Conservation (phyloP, 345 rosid genomes). For the Euclidium syriacum region DNA sequence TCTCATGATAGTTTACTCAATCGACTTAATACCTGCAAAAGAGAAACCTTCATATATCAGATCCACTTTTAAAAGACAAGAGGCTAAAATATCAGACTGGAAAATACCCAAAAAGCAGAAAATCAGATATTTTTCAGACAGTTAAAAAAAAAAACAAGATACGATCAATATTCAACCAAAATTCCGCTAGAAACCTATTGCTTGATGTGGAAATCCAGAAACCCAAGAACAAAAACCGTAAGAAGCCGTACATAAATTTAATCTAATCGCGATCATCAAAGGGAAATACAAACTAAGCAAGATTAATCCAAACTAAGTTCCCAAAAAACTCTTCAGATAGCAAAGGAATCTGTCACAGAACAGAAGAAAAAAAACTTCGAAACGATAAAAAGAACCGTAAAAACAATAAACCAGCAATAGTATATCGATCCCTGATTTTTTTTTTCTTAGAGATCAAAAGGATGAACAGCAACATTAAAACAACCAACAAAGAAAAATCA, state of each 20-base stretch:
- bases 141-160: neutral
- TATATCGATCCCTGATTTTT: neutral
- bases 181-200: neutral
- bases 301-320: neutral
- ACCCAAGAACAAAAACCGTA: neutral
- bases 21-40: constrained; percentile 19
- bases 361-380: neutral
- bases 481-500: neutral
- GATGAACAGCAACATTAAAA: constrained; percentile 14
- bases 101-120: neutral
- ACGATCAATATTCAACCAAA: neutral
- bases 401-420: neutral
- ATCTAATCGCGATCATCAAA: constrained; percentile 10
- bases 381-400: neutral
- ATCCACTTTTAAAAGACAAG: neutral
- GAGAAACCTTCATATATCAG: neutral
- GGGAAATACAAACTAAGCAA: constrained; percentile 9
- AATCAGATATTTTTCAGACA: neutral
- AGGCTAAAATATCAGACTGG: neutral
- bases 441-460: neutral
- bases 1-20: constrained; percentile 39
- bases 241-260: neutral
- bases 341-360: neutral
- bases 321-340: neutral
- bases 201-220: neutral